A percentile compares a stretch with the other conserved stretches of the same genome.
These are phyloP conservation scores for Raphanus raphanistrum DNA, from an alignment of 345 rosid species.

Conservation along the genomic window DNA sequence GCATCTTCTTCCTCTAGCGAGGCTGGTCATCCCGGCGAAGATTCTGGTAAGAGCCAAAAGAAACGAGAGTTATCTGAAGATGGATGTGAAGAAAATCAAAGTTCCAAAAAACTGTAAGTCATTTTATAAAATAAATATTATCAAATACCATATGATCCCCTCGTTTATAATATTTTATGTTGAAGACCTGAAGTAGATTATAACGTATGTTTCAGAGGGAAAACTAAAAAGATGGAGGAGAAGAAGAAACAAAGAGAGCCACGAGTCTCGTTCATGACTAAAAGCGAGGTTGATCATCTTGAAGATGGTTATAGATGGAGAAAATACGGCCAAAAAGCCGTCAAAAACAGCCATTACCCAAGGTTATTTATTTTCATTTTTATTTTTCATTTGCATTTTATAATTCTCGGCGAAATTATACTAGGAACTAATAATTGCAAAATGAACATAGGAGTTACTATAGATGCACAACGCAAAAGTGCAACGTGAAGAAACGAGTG, in stretches of 20 bases:
- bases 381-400: not conserved
- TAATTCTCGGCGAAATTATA: not conserved
- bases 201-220: slow-evolving; percentile 9
- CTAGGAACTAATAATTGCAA: slow-evolving; percentile 7
- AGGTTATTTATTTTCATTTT: slow-evolving; percentile 38
- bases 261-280: slow-evolving; percentile 80
- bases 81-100: slow-evolving; percentile 46
- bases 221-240: slow-evolving; percentile 56
- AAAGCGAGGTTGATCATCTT: slow-evolving; percentile 79
- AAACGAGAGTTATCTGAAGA: slow-evolving; percentile 40
- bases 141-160: not conserved
- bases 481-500: slow-evolving; percentile 83
- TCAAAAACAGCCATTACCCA: slow-evolving; percentile 73
- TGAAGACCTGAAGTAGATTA: not conserved
- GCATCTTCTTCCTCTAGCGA: slow-evolving; percentile 64
- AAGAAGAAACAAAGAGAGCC: slow-evolving; percentile 65
- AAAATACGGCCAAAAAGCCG: slow-evolving; percentile 89
- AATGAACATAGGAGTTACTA: slow-evolving; percentile 69
- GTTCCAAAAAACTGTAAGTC: slow-evolving; percentile 56
- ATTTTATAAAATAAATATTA: not conserved
- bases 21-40: slow-evolving; percentile 59
- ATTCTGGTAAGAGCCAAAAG: slow-evolving; percentile 47
- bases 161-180: not conserved
- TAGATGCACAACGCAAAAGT: slow-evolving; percentile 85
- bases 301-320: slow-evolving; percentile 94